Percentiles rank a stretch among this genome's conserved stretches.
phyloP scores from a whole-genome alignment of 2,329 filamentous ascomycete species.

The Microsporum ferrugineum region DNA sequence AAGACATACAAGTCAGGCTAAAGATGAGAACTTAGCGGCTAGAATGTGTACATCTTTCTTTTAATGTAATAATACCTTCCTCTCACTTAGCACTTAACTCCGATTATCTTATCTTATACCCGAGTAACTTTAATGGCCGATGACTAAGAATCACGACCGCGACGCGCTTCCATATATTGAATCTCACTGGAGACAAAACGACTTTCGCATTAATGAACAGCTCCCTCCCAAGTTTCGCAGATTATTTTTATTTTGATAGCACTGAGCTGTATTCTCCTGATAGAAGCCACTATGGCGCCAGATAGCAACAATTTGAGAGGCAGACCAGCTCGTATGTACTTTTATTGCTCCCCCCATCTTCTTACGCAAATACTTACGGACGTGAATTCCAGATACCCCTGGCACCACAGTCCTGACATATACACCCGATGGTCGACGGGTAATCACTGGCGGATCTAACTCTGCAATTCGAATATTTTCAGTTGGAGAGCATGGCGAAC shows the following conservation, averaged over 20 bases:
- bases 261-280: neutral
- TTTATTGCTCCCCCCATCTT: neutral
- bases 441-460: slow-evolving; percentile 87
- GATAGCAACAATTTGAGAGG: slow-evolving; percentile 27
- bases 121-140: neutral
- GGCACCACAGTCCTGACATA: slow-evolving; percentile 82
- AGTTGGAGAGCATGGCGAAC: slow-evolving; percentile 84
- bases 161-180: neutral
- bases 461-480: slow-evolving; percentile 88
- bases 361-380: neutral
- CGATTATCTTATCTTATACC: neutral
- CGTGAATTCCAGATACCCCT: slow-evolving; percentile 52
- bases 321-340: slow-evolving; percentile 38
- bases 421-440: slow-evolving; percentile 72
- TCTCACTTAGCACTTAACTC: neutral
- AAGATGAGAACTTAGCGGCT: slow-evolving; percentile 28
- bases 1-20: slow-evolving; percentile 45
- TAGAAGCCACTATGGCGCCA: neutral
- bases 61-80: neutral
- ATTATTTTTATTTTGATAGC: no score
- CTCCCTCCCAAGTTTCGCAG: neutral
- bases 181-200: neutral
- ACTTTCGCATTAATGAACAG: neutral
- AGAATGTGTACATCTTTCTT: neutral
- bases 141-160: slow-evolving; percentile 2